A percentile compares a stretch with the other conserved stretches of the same genome.
Conservation (phyloP, 352 stramenopile species). For the Globisporangium viniferum region DNA sequence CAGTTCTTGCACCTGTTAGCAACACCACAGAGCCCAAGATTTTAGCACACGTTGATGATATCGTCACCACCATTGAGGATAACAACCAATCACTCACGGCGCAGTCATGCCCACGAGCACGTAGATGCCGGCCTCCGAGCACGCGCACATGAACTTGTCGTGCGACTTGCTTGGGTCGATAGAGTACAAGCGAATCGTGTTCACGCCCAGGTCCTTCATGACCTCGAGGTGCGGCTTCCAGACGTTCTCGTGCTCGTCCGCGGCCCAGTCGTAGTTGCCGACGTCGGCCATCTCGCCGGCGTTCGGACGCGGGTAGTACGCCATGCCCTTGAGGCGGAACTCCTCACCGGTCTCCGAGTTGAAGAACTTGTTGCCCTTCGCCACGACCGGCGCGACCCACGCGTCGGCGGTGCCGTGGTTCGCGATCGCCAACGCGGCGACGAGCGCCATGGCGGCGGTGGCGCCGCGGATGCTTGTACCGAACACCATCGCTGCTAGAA, state of each 20-base stretch:
- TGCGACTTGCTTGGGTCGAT: conserved; percentile 60
- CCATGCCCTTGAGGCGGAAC: conserved; percentile 66
- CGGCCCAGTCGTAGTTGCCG: conserved; percentile 58
- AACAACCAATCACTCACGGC: conserved; percentile 17
- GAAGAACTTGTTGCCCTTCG: conserved; percentile 78
- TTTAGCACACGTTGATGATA: neutral
- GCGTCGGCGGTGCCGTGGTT: conserved; percentile 10
- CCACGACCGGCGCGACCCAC: conserved; percentile 26
- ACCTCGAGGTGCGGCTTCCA: conserved; percentile 49
- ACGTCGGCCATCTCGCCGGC: conserved; percentile 32
- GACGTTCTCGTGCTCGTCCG: conserved; percentile 53
- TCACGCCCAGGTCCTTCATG: conserved; percentile 62
- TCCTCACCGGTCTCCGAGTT: conserved; percentile 54
- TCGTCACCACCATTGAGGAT: neutral
- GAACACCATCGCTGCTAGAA: neutral
- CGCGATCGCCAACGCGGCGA: neutral
- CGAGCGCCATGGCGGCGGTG: neutral
- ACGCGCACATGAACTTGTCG: conserved; percentile 77
- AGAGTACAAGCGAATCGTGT: conserved; percentile 67
- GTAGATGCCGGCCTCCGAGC: conserved; percentile 48
- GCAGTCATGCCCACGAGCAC: conserved; percentile 49
- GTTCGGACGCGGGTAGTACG: conserved; percentile 71
- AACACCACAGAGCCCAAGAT: neutral
- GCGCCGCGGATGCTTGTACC: neutral
- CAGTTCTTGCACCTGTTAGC: conserved; percentile 23